These are phyloP conservation scores for Coemansia sp. DNA, from an alignment of 192 early-diverging fungal species.

Conservation along the genomic window DNA sequence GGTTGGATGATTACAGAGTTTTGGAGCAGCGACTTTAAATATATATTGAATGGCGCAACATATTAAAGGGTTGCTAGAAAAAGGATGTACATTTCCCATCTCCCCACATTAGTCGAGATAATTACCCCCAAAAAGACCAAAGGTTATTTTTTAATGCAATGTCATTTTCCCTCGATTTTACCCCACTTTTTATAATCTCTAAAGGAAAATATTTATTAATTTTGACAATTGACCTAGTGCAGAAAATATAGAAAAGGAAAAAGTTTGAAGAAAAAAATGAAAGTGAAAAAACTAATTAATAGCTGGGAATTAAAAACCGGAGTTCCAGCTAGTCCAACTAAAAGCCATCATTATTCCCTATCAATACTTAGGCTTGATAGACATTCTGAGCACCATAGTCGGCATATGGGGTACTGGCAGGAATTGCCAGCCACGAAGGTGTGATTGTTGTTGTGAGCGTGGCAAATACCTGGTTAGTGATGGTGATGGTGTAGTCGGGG, in stretches of 20 bases:
- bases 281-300: neutral
- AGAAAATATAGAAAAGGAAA: slow-evolving; percentile 6
- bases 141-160: too few species aligned
- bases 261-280: neutral
- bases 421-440: slow-evolving; percentile 39
- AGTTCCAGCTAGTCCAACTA: neutral
- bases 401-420: slow-evolving; percentile 3
- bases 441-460: slow-evolving; percentile 39
- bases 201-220: neutral
- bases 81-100: too few species aligned
- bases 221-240: slow-evolving; percentile 22
- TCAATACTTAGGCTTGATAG: neutral
- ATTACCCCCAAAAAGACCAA: too few species aligned
- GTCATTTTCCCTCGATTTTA: neutral
- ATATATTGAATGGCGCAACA: too few species aligned
- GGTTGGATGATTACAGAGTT: too few species aligned
- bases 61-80: too few species aligned
- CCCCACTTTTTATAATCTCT: neutral
- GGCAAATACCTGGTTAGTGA: slow-evolving; percentile 40
- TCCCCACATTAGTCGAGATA: too few species aligned
- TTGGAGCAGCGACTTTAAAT: too few species aligned
- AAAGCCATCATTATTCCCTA: neutral
- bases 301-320: neutral
- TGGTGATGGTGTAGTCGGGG: slow-evolving; percentile 45
- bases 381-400: neutral